These are phyloP conservation scores for Aspergillus amoenus DNA, from an alignment of 2,329 filamentous ascomycete species.

Conservation along the genomic window DNA sequence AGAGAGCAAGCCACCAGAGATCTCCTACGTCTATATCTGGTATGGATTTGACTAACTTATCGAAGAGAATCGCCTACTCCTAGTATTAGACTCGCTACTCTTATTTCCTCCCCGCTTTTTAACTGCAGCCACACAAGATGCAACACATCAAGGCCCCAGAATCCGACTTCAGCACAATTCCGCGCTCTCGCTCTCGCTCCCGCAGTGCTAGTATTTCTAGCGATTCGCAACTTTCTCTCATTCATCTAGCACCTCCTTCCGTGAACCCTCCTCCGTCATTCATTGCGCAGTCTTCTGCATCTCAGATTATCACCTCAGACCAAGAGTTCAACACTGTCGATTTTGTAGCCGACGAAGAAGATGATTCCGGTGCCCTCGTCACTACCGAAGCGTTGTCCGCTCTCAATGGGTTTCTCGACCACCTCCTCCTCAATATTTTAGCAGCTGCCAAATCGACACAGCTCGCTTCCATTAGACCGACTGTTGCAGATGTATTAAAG, in stretches of 20 bases:
- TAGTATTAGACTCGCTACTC: not conserved
- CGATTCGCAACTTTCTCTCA: slow-evolving; percentile 33
- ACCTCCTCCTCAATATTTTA: slow-evolving; percentile 89
- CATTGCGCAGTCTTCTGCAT: slow-evolving; percentile 83
- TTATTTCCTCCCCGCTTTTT: not conserved
- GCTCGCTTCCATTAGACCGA: slow-evolving; percentile 72
- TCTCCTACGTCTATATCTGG: not conserved
- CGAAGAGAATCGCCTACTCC: slow-evolving; percentile 2
- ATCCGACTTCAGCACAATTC: slow-evolving; percentile 29
- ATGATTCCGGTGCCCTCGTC: slow-evolving; percentile 66
- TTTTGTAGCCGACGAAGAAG: slow-evolving; percentile 67
- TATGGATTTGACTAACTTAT: not conserved
- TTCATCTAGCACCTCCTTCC: slow-evolving; percentile 61
- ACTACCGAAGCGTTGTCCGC: slow-evolving; percentile 71
- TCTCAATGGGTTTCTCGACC: slow-evolving; percentile 90
- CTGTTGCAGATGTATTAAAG: slow-evolving; percentile 83
- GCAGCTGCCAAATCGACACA: slow-evolving; percentile 74
- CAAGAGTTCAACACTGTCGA: slow-evolving; percentile 72
- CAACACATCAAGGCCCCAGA: slow-evolving; percentile 32
- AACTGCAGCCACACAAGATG: slow-evolving; percentile 24
- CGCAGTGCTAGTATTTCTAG: slow-evolving; percentile 41
- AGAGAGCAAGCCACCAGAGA: slow-evolving; percentile 6
- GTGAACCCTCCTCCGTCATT: slow-evolving; percentile 80
- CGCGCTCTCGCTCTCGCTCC: slow-evolving; percentile 32
- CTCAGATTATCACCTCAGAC: slow-evolving; percentile 86